phyloP scores from a whole-genome alignment of 805 yeast genomes.

The Starmera dryadoides region DNA sequence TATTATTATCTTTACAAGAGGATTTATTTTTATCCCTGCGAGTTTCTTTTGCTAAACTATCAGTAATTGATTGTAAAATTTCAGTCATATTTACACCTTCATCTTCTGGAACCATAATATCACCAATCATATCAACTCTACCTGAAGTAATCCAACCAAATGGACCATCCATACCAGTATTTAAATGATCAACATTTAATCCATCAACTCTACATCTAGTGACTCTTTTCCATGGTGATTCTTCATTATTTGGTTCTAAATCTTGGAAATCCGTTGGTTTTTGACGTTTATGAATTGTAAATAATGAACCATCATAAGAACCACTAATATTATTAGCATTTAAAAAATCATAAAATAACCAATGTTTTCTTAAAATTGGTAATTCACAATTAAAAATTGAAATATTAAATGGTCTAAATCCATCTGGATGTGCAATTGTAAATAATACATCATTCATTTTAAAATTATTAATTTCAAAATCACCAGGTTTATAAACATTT shows the following conservation, averaged over 20 bases:
- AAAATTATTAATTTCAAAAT: conserved; percentile 83
- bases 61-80: conserved; percentile 40
- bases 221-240: conserved; percentile 45
- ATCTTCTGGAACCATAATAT: conserved; percentile 72
- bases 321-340: conserved; percentile 86
- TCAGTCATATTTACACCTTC: conserved; percentile 42
- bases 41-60: conserved; percentile 41
- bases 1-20: conserved; percentile 16
- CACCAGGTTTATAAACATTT: conserved; percentile 74
- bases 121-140: conserved; percentile 89
- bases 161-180: conserved; percentile 87
- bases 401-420: conserved; percentile 76
- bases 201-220: conserved; percentile 82
- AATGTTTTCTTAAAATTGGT: conserved; percentile 76
- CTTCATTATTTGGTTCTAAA: conserved; percentile 11
- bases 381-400: conserved; percentile 84
- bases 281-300: conserved; percentile 82
- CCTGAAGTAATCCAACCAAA: conserved; percentile 97
- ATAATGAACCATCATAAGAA: conserved; percentile 85
- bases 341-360: conserved; percentile 84
- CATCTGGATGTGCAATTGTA: conserved; percentile 73
- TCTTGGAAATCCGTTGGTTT: conserved; percentile 39
- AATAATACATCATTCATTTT: conserved; percentile 80
- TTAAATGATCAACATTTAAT: conserved; percentile 79
- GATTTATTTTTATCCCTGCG: too few relatives aligned